Evolutionary conservation across 2,329 filamentous ascomycete species (phyloP).

Genomic region (Sarocladiaceae sp.): DNA sequence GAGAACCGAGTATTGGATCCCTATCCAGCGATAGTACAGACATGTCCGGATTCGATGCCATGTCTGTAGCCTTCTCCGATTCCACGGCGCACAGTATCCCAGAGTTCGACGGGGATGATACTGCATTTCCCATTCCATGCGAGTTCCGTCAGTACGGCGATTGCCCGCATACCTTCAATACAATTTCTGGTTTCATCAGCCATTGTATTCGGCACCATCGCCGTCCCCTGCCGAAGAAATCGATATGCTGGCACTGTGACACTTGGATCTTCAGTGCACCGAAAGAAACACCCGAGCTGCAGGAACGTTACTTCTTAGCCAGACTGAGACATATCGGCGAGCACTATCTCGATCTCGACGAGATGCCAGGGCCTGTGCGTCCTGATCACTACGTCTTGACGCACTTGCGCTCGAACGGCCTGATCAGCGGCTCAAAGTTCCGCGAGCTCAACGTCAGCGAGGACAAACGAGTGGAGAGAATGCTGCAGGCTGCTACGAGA

Average conservation of each 20-base stretch:
- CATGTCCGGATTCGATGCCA: neutral
- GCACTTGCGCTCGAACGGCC: neutral
- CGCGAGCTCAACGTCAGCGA: neutral
- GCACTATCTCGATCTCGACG: neutral
- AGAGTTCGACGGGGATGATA: neutral
- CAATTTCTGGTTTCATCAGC: neutral
- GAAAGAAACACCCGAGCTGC: neutral
- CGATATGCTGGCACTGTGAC: slow-evolving; percentile 3
- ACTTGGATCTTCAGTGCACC: neutral
- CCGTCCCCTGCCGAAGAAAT: neutral
- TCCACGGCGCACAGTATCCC: neutral
- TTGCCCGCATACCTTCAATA: neutral
- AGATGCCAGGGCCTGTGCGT: neutral
- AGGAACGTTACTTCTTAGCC: neutral
- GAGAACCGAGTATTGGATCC: neutral
- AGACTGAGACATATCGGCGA: slow-evolving; percentile 1
- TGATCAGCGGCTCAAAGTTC: neutral
- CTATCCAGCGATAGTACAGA: neutral
- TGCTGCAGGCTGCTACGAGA: neutral
- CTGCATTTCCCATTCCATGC: neutral
- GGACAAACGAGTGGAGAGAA: neutral
- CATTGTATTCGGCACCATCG: neutral
- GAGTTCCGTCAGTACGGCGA: neutral
- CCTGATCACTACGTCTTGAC: slow-evolving; percentile 6
- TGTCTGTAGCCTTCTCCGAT: neutral